Percentiles rank a stretch among this genome's conserved stretches.
These are phyloP conservation scores for Monosporascus sp. DNA, from an alignment of 2,329 filamentous ascomycete genomes.

Conservation along the genomic window DNA sequence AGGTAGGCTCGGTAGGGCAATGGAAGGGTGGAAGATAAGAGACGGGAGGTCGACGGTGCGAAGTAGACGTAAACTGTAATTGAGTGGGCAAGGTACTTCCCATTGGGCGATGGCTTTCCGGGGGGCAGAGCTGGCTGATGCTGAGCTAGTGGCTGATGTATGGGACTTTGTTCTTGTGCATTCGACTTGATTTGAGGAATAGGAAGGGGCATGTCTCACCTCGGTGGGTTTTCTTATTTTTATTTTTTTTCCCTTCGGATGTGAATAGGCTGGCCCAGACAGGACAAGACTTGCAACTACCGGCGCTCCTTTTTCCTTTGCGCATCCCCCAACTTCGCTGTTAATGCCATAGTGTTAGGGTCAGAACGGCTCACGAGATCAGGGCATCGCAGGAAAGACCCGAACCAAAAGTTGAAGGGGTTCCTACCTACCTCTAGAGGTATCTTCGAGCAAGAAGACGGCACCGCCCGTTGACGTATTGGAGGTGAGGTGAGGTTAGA, in stretches of 20 bases:
- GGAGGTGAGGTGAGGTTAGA: not conserved
- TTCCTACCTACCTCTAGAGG: not conserved
- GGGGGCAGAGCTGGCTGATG: not conserved
- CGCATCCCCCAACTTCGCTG: not conserved
- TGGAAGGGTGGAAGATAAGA: not conserved
- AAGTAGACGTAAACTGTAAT: not conserved
- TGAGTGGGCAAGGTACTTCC: not conserved
- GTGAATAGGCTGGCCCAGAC: not conserved
- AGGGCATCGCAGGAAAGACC: not conserved
- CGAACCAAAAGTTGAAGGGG: not conserved
- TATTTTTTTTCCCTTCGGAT: not conserved
- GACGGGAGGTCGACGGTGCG: not conserved
- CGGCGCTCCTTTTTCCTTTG: not conserved
- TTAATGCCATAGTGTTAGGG: not conserved
- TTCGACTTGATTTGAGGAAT: not conserved
- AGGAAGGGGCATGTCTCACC: not conserved
- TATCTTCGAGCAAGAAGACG: not conserved
- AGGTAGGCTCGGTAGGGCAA: not conserved
- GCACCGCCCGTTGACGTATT: not conserved
- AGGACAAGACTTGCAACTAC: not conserved
- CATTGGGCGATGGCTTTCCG: not conserved
- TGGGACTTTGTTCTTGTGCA: not conserved
- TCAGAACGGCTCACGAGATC: too few relatives aligned
- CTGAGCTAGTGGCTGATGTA: not conserved
- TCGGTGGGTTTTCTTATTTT: not conserved